Percentiles rank a stretch among this genome's conserved stretches.
These are phyloP conservation scores for Penicillium sp. DNA, from an alignment of 2,329 filamentous ascomycete species.

Conservation along the genomic window DNA sequence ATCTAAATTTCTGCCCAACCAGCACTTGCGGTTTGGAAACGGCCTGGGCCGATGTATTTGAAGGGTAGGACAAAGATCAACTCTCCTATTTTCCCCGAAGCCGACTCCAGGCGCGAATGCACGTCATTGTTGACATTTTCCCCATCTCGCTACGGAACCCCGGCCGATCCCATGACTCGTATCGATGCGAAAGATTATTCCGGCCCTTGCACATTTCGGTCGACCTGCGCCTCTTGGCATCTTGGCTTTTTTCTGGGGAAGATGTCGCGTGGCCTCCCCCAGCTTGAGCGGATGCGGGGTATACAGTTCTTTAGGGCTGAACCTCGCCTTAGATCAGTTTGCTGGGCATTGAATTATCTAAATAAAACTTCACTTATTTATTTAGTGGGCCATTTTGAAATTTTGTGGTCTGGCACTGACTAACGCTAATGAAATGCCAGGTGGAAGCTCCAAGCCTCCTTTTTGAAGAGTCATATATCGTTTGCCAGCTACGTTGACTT, in stretches of 20 bases:
- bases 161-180: conserved; percentile 3
- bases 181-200: conserved; percentile 1
- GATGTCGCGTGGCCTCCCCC: conserved; percentile 22
- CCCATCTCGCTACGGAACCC: not conserved
- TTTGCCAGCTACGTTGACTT: too few species aligned
- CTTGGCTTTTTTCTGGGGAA: conserved; percentile 27
- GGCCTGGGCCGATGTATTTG: conserved; percentile 17
- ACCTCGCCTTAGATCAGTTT: not conserved
- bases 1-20: conserved; percentile 14
- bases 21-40: conserved; percentile 12
- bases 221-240: conserved; percentile 13
- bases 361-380: too few species aligned
- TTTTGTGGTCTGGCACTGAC: too few species aligned
- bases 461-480: too few species aligned
- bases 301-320: conserved; percentile 8
- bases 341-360: not conserved
- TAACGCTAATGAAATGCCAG: too few species aligned
- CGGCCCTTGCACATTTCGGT: not conserved
- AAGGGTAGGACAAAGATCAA: conserved; percentile 8
- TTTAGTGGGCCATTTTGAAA: too few species aligned
- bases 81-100: conserved; percentile 26
- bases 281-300: conserved; percentile 23
- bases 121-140: conserved; percentile 18
- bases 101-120: not conserved
- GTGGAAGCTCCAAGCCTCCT: too few species aligned